Conservation (phyloP, 768 basidiomycete species). For the Auricularia cornea region DNA sequence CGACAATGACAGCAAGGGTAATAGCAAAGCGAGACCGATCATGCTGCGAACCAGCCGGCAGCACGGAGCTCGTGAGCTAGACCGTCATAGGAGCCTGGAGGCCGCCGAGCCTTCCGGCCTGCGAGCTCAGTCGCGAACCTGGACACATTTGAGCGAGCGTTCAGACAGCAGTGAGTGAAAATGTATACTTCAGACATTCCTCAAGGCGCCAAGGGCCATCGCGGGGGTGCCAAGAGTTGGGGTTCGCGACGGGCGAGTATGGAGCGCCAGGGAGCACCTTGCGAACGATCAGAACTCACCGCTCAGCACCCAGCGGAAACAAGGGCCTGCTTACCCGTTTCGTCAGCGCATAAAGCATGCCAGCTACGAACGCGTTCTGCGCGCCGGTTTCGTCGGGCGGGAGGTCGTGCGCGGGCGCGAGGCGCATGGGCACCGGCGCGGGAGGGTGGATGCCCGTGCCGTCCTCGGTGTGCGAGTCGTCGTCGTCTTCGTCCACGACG, state of each 20-base stretch:
- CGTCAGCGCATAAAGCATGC: constrained; percentile 79
- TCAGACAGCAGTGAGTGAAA: not conserved
- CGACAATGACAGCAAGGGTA: too few relatives aligned
- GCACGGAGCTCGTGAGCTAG: constrained; percentile 64
- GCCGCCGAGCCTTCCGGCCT: constrained; percentile 59
- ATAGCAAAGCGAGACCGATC: not conserved
- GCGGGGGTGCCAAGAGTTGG: constrained; percentile 19
- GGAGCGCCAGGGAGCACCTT: constrained; percentile 56
- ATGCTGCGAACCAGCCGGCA: constrained; percentile 59
- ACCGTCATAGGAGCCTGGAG: constrained; percentile 46
- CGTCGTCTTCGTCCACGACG: constrained; percentile 30
- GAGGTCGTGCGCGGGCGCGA: constrained; percentile 30
- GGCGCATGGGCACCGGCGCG: constrained; percentile 14
- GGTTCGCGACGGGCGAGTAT: constrained; percentile 49
- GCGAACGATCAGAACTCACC: not conserved
- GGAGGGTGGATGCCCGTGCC: constrained; percentile 29
- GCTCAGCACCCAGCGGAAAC: not conserved
- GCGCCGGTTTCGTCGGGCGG: constrained; percentile 64
- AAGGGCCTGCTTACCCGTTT: constrained; percentile 43
- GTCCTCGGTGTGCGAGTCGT: constrained; percentile 51
- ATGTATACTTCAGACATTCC: constrained; percentile 70
- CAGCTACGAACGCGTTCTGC: constrained; percentile 77
- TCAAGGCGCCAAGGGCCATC: constrained; percentile 59
- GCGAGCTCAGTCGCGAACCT: constrained; percentile 83
- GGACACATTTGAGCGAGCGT: not conserved